Base-by-base conservation (phyloP, 306 rosid species). In the Acacia acuminata region DNA sequence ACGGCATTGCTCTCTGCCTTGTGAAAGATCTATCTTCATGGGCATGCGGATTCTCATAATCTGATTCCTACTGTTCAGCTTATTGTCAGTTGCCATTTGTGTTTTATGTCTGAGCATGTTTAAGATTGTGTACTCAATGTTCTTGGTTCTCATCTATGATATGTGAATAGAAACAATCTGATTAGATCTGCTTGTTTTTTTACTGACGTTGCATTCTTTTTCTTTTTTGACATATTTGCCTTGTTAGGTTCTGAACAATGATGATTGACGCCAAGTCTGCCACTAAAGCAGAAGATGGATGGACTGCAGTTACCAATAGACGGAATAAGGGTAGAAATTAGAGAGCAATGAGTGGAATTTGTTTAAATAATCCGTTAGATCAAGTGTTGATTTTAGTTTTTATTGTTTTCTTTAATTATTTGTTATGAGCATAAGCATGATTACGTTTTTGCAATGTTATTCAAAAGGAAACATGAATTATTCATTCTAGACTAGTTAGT, bases 251-350 rank as follows among this genome's bases (percentile, higher is more conserved):
- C 38, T 34, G 38, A 34, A 34, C 38, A 34, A 34, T 34, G 38
- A 30, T 71, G 81, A 27, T 63, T 34, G 84, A 88, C 51, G 85
- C 90, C 45, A 61, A 47, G 70, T 89, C 60, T 56, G 50, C 87
- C 13, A 82, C 64, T 44, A 84, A 84, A 76, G 82, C 79, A 25
- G 36, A 25, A 25, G 67, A 61, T 12, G 67, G 67, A 25, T 61
- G 27, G 27, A 27, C 27, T 27, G 27, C 1, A 27, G 27, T 27
- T 1, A 27, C 1, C 27, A 27, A 27, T 27, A 27, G 27, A 27
- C 1, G 1, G 27, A 27, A 27, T 27, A 27, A 27, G 27, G 27
- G 27, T 27, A 36, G 67, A 25, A 7, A 24, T 17, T 61, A 25
- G 63, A 56, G 32, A 25, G 11, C 32, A 10, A 11, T 61, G 1